Conservation (phyloP, 1,284 basidiomycete species). For the Pseudozyma flocculosa region DNA sequence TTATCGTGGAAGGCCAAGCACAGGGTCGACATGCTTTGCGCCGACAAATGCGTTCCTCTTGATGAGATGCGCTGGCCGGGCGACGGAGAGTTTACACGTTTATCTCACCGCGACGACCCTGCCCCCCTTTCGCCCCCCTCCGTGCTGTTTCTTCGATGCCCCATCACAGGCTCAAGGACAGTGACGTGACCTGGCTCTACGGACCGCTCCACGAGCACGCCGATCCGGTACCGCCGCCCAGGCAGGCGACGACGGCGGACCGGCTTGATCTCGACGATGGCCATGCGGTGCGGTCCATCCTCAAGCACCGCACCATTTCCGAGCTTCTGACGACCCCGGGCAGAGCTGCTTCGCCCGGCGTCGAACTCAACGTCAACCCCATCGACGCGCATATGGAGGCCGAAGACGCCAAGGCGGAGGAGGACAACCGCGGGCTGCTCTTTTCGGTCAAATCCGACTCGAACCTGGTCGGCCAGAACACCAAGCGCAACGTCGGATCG, state of each 20-base stretch:
- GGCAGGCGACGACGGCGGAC: conserved; percentile 63
- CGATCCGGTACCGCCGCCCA: conserved; percentile 67
- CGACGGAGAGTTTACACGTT: too few relatives aligned
- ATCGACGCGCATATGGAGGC: conserved; percentile 39
- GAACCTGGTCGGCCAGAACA: conserved; percentile 27
- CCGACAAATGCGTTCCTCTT: too few relatives aligned
- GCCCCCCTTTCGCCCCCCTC: not conserved
- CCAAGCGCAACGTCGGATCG: conserved; percentile 28
- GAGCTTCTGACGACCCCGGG: conserved; percentile 72
- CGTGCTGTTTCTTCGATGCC: not conserved
- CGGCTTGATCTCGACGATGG: conserved; percentile 62
- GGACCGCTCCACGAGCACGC: conserved; percentile 75
- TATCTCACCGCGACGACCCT: not conserved
- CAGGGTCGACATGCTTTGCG: too few relatives aligned
- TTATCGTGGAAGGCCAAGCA: too few relatives aligned
- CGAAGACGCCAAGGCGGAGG: conserved; percentile 29
- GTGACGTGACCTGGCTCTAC: conserved; percentile 98
- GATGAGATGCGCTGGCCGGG: too few relatives aligned
- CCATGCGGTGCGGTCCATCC: conserved; percentile 73
- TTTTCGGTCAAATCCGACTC: conserved; percentile 45
- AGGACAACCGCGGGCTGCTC: conserved; percentile 20
- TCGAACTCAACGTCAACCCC: conserved; percentile 50
- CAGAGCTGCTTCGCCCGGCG: conserved; percentile 62
- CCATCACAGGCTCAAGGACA: conserved; percentile 93
- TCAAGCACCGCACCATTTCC: conserved; percentile 90